phyloP scores from a whole-genome alignment of 1,284 basidiomycete genomes.

The Xerocomus minutiporus region DNA sequence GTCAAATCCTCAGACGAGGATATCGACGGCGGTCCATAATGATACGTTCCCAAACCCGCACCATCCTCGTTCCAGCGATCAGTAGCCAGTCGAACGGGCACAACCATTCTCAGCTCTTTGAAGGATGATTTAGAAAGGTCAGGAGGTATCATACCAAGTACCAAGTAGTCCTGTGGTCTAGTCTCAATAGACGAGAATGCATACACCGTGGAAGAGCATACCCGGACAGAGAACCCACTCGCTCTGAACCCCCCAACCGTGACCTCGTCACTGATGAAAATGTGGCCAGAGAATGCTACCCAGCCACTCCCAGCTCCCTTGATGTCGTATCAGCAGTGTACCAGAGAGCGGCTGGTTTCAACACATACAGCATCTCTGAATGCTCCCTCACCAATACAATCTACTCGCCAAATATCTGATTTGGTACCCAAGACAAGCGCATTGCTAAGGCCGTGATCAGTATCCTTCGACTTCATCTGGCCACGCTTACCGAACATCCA shows the following conservation, averaged over 20 bases:
- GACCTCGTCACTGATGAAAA: conserved; percentile 45
- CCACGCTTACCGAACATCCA: conserved; percentile 55
- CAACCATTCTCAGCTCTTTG: conserved; percentile 50
- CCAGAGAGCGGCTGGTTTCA: not conserved
- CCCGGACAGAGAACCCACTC: conserved; percentile 61
- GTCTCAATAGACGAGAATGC: conserved; percentile 2
- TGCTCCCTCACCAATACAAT: conserved; percentile 56
- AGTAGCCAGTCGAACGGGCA: conserved; percentile 65
- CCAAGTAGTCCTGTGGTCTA: conserved; percentile 52
- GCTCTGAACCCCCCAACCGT: conserved; percentile 59
- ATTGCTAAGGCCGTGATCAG: conserved; percentile 28
- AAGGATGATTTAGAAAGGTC: conserved; percentile 54
- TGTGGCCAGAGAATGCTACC: conserved; percentile 58
- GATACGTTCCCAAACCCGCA: conserved; percentile 29
- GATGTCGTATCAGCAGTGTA: conserved; percentile 4
- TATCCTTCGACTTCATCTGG: not conserved
- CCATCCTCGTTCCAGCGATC: conserved; percentile 52
- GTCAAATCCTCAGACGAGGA: conserved; percentile 29
- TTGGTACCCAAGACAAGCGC: conserved; percentile 43
- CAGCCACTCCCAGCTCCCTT: conserved; percentile 59
- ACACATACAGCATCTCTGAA: conserved; percentile 54
- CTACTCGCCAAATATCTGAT: conserved; percentile 66
- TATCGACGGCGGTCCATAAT: conserved; percentile 26
- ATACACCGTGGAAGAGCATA: conserved; percentile 23
- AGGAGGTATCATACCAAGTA: conserved; percentile 55